These are phyloP conservation scores for Acacia confusa DNA, from an alignment of 306 rosid genomes.

Conservation along the genomic window DNA sequence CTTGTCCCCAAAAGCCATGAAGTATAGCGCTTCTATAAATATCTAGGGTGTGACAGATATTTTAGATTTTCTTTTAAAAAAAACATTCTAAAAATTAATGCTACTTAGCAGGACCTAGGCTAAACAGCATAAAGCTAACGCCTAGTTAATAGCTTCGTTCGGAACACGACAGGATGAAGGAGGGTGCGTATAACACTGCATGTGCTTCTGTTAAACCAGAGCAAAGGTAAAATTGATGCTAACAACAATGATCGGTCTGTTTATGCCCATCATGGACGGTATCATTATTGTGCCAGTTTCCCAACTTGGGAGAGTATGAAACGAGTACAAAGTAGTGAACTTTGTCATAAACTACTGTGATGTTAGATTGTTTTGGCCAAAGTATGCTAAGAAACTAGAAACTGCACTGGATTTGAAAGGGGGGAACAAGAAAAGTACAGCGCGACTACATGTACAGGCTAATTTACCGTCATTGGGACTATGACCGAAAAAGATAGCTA, in stretches of 20 bases:
- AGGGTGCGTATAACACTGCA: not conserved
- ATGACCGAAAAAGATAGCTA: not conserved
- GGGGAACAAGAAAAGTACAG: slow-evolving; percentile 24
- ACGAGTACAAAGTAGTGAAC: slow-evolving; percentile 7
- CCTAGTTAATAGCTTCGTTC: not conserved
- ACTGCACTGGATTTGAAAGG: slow-evolving; percentile 19
- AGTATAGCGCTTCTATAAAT: too few relatives aligned
- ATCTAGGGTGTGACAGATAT: not conserved
- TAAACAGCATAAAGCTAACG: not conserved
- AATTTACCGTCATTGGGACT: slow-evolving; percentile 40
- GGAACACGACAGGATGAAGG: not conserved
- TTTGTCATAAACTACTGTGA: slow-evolving; percentile 10
- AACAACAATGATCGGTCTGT: slow-evolving; percentile 3
- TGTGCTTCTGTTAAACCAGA: not conserved
- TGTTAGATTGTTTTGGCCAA: not conserved
- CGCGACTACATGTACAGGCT: slow-evolving; percentile 43
- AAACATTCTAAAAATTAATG: too few relatives aligned
- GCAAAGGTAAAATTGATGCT: not conserved
- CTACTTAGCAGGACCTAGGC: not conserved
- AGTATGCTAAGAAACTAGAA: slow-evolving; percentile 13
- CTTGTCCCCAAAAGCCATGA: not conserved
- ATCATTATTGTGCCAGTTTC: slow-evolving; percentile 39
- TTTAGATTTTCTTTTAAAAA: too few relatives aligned
- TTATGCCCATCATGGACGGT: slow-evolving; percentile 10
- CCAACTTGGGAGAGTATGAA: slow-evolving; percentile 32